Percentiles rank a stretch among this genome's conserved stretches.
Evolutionary conservation across 192 early-diverging fungal species (phyloP).

Genomic region (Linnemannia zychae): DNA sequence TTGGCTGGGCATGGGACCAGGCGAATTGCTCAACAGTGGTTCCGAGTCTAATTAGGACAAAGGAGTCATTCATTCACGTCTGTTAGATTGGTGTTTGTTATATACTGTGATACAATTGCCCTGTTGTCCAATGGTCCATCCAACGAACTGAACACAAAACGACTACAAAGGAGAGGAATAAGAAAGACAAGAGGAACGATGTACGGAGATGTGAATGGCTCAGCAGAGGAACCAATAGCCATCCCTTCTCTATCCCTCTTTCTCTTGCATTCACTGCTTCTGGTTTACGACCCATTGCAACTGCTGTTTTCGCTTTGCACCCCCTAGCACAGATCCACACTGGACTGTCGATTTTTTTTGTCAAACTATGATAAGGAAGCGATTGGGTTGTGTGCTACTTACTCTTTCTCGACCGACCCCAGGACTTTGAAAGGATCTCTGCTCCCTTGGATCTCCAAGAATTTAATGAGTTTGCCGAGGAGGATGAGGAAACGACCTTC

Average conservation of each 20-base stretch:
- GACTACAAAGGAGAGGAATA: too few relatives aligned
- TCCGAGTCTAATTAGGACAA: conserved; percentile 35
- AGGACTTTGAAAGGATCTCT: conserved; percentile 45
- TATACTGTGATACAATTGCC: neutral
- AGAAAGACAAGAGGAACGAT: neutral
- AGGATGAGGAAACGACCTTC: conserved; percentile 19
- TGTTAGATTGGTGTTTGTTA: neutral
- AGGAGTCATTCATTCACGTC: neutral
- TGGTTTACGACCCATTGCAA: neutral
- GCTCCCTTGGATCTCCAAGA: conserved; percentile 46
- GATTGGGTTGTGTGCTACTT: neutral
- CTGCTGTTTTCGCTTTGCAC: neutral
- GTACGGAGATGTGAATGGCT: neutral
- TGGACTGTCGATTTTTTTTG: neutral
- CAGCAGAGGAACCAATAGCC: neutral
- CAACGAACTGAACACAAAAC: neutral
- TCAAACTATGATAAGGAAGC: neutral
- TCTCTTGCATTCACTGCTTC: neutral
- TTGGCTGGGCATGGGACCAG: neutral
- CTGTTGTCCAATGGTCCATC: too few relatives aligned
- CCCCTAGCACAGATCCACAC: neutral
- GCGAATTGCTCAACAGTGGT: conserved; percentile 17
- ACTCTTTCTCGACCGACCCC: conserved; percentile 45
- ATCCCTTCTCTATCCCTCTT: neutral
- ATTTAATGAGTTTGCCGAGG: conserved; percentile 30